Base-by-base conservation (phyloP, 441 rosid genomes). In the Manihot esculenta region DNA sequence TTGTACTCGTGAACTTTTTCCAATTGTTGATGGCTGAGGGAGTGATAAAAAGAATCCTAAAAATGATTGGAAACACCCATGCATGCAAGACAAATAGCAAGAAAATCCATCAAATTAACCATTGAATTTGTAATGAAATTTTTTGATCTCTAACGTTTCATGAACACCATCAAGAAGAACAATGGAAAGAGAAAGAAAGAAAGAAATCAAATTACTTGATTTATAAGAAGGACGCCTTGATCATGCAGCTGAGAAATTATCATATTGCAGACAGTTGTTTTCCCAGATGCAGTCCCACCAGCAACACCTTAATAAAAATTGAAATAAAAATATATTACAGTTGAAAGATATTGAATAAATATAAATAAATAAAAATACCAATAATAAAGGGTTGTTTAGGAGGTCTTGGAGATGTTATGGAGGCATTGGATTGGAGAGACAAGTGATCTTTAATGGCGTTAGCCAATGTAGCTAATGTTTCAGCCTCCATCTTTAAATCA, bases 241-340 rank as follows among this genome's bases (percentile, higher is more conserved):
- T 88, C 93, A 51, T 77, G 91, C 64, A 94, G 90, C 79, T 88
- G 93, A 20, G 97, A 83, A 66, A 92, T 90, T n/a, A 94, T 92
- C 92, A 90, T 81, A 76, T 92, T 85, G 81, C 99, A 92, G 6
- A 94, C 96, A 1, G 94, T 94, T n/a, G 97, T 94, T 74, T 92
- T 92, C 12, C 97, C 97, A 1, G 97, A 94, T 50, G 97, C 96
- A 27, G 93, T 90, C 48, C 97, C 97, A 1, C 97, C 94, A 26
- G 94, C 91, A 64, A 94, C 99, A 59, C 97, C 95, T 90, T 48
- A 20, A 24, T 48, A 18, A 11, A 10, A 14, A 50, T 21, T 20
- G 20, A 14, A 38, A 71, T 47, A 67, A 55, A 14, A 21, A 50
- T 2, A 13, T 15, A 7, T 11, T 0, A 55, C 27, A 35, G 70